Evolutionary conservation across 2,329 filamentous ascomycete genomes (phyloP), one percentile per base, ranked within the genome.

Genomic region (Rhinocladiella similis): DNA sequence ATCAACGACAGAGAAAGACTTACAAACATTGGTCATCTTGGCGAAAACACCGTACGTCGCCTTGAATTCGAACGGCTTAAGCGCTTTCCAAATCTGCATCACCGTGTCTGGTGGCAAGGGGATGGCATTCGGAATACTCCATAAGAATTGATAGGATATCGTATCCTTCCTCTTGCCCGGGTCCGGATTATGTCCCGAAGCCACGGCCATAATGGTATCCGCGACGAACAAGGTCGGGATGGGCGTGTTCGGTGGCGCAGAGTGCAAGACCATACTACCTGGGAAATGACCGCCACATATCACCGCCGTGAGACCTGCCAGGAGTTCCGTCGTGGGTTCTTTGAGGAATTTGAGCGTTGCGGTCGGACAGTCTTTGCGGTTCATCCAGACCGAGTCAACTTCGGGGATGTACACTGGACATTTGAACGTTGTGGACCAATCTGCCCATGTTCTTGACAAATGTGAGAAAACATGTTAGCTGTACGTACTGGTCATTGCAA

Each of bases 231-330:
- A 72, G 47, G 78, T 80, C 1, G 73, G 71, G 16, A 80, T 78
- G 71, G 83, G 89, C 20, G 87, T 79, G 42, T 63, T 61, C 2
- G 61, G 61, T 10, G 54, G 42, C 5, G 59, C 55, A 10, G 60
- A 62, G 54, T 66, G 65, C 58, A 89, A 68, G 2, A 91, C 83
- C 57, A 88, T 72, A 62, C 85, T 89, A 0, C 90, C 90, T 0
- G 87, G 86, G 66, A 94, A 94, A 73, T 95, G 90, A 0, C 90
- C 90, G 0, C 89, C 89, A 0, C 87, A 78, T 70, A 90, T 90
- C 50, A 93, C 77, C 0, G 82, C 83, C 29, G 75, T 81, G 3
- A 86, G 77, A 0, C 82, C 84, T 0, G 60, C 63, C 3, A 62
- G 54, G 20, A 69, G 60, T 22, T 61, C 56, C 9, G 59, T 60